A percentile compares a stretch with the other conserved stretches of the same genome.
These are phyloP conservation scores for Oemleria cerasiformis DNA, from an alignment of 306 rosid genomes.

Conservation along the genomic window DNA sequence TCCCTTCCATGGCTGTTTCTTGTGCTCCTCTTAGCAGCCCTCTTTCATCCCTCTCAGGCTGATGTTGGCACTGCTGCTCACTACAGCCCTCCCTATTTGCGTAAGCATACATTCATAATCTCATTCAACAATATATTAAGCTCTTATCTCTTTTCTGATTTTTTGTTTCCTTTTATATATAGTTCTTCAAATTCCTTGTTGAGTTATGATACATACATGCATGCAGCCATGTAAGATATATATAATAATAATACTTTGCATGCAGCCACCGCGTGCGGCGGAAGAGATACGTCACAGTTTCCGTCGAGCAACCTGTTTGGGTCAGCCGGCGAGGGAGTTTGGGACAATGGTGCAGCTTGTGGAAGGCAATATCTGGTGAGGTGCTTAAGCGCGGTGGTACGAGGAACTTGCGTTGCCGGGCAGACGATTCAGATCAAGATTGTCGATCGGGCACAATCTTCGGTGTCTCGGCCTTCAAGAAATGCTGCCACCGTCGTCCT, in stretches of 20 bases:
- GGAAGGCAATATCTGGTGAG: constrained; percentile 67
- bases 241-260: not conserved
- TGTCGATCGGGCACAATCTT: constrained; percentile 54
- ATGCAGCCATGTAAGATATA: too few species aligned
- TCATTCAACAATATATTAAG: not conserved
- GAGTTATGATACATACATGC: not conserved
- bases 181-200: too few species aligned
- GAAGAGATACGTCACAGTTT: constrained; percentile 36
- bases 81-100: constrained; percentile 55
- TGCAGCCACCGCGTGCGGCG: constrained; percentile 61
- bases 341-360: constrained; percentile 94
- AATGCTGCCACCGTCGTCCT: constrained; percentile 47
- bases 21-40: constrained; percentile 23
- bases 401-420: constrained; percentile 47
- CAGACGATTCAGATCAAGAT: constrained; percentile 53
- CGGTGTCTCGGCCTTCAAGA: constrained; percentile 41
- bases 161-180: not conserved
- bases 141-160: too few species aligned
- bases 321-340: constrained; percentile 74
- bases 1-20: constrained; percentile 6
- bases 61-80: constrained; percentile 67
- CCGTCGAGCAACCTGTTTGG: constrained; percentile 64
- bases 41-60: constrained; percentile 31
- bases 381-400: constrained; percentile 57
- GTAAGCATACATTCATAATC: constrained; percentile 31